Conservation (phyloP, 2,329 filamentous ascomycete species). For the Leptographium flavum region DNA sequence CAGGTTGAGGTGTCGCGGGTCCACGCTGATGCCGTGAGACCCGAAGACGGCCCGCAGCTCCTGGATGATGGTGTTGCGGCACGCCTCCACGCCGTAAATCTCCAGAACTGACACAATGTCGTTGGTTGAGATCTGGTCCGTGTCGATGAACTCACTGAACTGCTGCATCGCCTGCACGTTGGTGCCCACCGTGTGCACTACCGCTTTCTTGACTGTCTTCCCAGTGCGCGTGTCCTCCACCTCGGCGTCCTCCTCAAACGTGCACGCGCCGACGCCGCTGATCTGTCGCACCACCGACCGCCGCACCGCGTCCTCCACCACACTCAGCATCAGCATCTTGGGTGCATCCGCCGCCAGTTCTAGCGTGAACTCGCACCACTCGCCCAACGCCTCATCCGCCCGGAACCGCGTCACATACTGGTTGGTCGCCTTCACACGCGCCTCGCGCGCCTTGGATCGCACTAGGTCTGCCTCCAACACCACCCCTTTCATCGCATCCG, state of each 20-base stretch:
- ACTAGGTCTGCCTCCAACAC: slow-evolving; percentile 9
- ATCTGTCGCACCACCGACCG: slow-evolving; percentile 81
- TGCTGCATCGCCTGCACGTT: slow-evolving; percentile 87
- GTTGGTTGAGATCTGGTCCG: slow-evolving; percentile 78
- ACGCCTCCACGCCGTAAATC: slow-evolving; percentile 87
- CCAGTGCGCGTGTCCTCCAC: slow-evolving; percentile 31
- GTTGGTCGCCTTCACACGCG: slow-evolving; percentile 48
- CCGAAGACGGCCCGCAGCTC: slow-evolving; percentile 79
- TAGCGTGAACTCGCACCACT: slow-evolving; percentile 67
- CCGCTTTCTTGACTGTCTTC: slow-evolving; percentile 32
- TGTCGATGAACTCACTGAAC: slow-evolving; percentile 73
- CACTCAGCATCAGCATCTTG: slow-evolving; percentile 84
- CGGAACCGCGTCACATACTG: slow-evolving; percentile 60
- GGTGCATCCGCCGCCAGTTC: slow-evolving; percentile 68
- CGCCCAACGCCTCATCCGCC: slow-evolving; percentile 61
- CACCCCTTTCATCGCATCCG: slow-evolving; percentile 20
- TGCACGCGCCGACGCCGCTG: slow-evolving; percentile 58
- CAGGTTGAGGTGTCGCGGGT: slow-evolving; percentile 82
- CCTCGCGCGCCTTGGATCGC: slow-evolving; percentile 37
- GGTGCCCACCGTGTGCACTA: slow-evolving; percentile 68
- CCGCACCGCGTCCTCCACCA: slow-evolving; percentile 70
- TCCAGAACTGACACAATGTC: slow-evolving; percentile 75
- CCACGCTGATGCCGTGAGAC: slow-evolving; percentile 83
- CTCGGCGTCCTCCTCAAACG: slow-evolving; percentile 47
- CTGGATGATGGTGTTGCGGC: slow-evolving; percentile 69